Evolutionary conservation across 2,329 filamentous ascomycete genomes (phyloP), one percentile per base, ranked within the genome.

Genomic region (Penicillium frequentans): DNA sequence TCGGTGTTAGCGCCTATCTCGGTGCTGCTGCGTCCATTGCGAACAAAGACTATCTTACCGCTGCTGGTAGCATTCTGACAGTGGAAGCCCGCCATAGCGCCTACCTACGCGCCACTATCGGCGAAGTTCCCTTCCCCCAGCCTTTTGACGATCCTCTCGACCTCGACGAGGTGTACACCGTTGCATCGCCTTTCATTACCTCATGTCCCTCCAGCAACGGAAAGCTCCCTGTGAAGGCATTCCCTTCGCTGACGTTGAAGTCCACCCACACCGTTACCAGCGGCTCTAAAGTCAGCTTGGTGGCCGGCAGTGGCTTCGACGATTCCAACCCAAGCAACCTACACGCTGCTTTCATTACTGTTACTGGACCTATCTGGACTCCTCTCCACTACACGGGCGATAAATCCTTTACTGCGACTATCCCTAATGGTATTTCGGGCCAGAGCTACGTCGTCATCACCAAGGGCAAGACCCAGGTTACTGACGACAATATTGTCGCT

Each of bases 81-180:
- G 82, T 88, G 54, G 86, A 89, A 66, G 81, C 86, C 33, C 81
- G 86, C 10, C 86, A 90, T 75, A 82, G 81, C 1, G 77, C 87
- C 5, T 87, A 86, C 75, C 76, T 88, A 62, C 84, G 86, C 53
- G 71, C 75, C 29, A 75, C 75, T 13, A 73, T 81, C 19, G 71
- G 75, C 49, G 68, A 84, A 64, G 70, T 72, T 4, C 84, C 86
- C 2, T 86, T 85, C 66, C 76, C 86, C 1, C 79, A 84, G 62
- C 73, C 86, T 7, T 87, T 86, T 60, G 86, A 88, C 61, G 78
- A 81, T 21, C 84, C 86, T 0, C 77, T 89, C 35, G 72, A 74
- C 61, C 78, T 83, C 67, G 81, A 86, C 70, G 74, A 82, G 65
- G 85, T 89, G 48, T 87, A 81, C 77, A 86, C 85, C 3, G 80